Base-by-base conservation (phyloP, 257 asterid species). In the Capsicum chinense region DNA sequence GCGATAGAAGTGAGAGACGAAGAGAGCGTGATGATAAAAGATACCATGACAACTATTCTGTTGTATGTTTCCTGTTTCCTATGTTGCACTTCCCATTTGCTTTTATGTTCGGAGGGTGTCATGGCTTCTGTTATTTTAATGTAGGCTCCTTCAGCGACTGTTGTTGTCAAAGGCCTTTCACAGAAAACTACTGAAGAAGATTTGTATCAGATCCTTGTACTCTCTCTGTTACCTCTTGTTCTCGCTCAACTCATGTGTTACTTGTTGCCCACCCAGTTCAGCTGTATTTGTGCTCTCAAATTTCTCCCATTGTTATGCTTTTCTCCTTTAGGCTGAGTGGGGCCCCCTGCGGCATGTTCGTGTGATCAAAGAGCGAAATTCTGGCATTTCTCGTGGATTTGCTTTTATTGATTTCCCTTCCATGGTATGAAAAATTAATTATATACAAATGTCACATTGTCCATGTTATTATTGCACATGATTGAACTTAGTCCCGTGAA, bases 331-430 rank as follows among this genome's bases (percentile, higher is more conserved):
- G 99, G 97, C 97, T 81, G 99, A 95, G 88, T 97, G 99, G 99
- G 99, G 98, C 80, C 99, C 99, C 79, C 94, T 97, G 58, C 97
- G 97, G 69, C 98, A 95, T 88, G 97, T 97, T 84, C 98, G 99
- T 83, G 97, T 97, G 83, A 97, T 97, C 89, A 97, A 92, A 93
- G 99, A 97, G 86, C 90, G 98, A 62, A 93, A 87, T 90, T 93
- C 98, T 86, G 99, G 97, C 83, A 71, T 88, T 87, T 97, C 99
- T 83, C 98, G 99, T 76, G 99, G 99, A 85, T 97, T 97, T 91
- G 98, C 99, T 83, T 97, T 97, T 90, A 92, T 97, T 86, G 99
- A 97, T 90, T 97, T 95, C 83, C 98, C 98, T 58, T 90, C 98
- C 42, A 95, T 90, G 98, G 99, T 97, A 95, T 81, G 50, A 85